phyloP scores from a whole-genome alignment of 371 early-diverging fungal genomes.

The Gilbertella persicaria region DNA sequence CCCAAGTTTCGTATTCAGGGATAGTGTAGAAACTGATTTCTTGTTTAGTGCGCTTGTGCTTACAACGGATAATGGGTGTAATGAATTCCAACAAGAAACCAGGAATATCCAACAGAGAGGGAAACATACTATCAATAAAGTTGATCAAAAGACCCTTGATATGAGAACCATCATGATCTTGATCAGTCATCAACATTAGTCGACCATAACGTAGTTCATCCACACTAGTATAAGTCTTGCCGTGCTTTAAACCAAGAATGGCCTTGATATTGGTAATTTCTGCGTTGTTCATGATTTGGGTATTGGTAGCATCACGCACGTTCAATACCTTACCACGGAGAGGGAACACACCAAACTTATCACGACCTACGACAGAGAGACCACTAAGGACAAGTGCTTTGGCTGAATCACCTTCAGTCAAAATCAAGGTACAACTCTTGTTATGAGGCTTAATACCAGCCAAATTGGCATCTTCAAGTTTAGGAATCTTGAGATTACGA shows the following conservation, averaged over 20 bases:
- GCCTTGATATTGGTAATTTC: slow-evolving; percentile 95
- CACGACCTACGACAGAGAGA: slow-evolving; percentile 92
- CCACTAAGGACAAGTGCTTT: slow-evolving; percentile 97
- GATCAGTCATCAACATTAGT: slow-evolving; percentile 99
- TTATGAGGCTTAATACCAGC: slow-evolving; percentile 86
- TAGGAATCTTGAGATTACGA: slow-evolving; percentile 86
- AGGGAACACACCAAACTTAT: slow-evolving; percentile 98
- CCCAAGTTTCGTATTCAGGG: slow-evolving; percentile 97
- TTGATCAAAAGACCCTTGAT: slow-evolving; percentile 99
- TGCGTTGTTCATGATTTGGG: slow-evolving; percentile 83
- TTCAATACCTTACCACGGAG: slow-evolving; percentile 99
- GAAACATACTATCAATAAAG: slow-evolving; percentile 98
- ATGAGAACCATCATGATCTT: slow-evolving; percentile 99
- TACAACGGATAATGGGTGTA: slow-evolving; percentile 96
- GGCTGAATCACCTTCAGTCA: slow-evolving; percentile 99
- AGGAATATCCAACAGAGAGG: slow-evolving; percentile 91
- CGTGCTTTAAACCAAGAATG: slow-evolving; percentile 97
- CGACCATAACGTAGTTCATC: slow-evolving; percentile 95
- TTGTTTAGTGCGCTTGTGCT: slow-evolving; percentile 63
- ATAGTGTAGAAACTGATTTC: slow-evolving; percentile 91
- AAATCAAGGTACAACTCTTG: slow-evolving; percentile 92
- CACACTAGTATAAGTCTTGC: slow-evolving; percentile 75
- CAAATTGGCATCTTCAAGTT: slow-evolving; percentile 98
- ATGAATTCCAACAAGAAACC: slow-evolving; percentile 99
- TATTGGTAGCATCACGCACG: slow-evolving; percentile 92